Conservation (phyloP, 1,284 basidiomycete genomes). For the Puccinia novopanici region DNA sequence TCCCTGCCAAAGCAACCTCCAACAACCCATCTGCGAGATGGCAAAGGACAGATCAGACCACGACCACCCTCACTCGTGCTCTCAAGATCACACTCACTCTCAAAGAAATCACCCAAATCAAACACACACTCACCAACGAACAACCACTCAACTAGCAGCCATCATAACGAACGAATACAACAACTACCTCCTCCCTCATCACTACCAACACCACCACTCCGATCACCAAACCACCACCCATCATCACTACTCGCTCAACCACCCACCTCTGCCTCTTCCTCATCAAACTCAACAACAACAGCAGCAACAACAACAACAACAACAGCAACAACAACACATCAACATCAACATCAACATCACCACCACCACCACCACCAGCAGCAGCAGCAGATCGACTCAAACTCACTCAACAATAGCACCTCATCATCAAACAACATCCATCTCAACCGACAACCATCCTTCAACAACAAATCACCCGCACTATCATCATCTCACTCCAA, state of each 20-base stretch:
- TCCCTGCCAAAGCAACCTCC: too few relatives aligned
- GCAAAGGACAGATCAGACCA: slow-evolving; percentile 37
- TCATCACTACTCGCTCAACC: not conserved
- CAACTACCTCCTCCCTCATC: slow-evolving; percentile 2
- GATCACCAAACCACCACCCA: not conserved
- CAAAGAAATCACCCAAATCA: slow-evolving; percentile 47
- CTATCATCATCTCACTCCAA: too few relatives aligned
- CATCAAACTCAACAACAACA: not conserved
- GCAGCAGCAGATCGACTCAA: slow-evolving; percentile 26
- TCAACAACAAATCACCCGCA: too few relatives aligned
- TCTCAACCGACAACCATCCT: too few relatives aligned
- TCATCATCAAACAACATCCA: slow-evolving; percentile 53
- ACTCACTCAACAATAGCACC: slow-evolving; percentile 2
- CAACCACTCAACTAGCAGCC: too few relatives aligned
- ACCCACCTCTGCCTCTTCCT: too few relatives aligned
- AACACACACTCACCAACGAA: not conserved
- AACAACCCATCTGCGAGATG: too few relatives aligned
- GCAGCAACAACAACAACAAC: too few relatives aligned
- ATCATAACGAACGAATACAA: not conserved
- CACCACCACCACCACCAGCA: too few relatives aligned
- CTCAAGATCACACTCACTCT: slow-evolving; percentile 46
- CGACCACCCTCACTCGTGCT: slow-evolving; percentile 44
- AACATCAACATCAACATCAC: too few relatives aligned
- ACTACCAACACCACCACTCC: not conserved
- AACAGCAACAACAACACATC: too few relatives aligned